Conservation (phyloP, 108 stramenopile species). For the Aurantiochytrium sp. region DNA sequence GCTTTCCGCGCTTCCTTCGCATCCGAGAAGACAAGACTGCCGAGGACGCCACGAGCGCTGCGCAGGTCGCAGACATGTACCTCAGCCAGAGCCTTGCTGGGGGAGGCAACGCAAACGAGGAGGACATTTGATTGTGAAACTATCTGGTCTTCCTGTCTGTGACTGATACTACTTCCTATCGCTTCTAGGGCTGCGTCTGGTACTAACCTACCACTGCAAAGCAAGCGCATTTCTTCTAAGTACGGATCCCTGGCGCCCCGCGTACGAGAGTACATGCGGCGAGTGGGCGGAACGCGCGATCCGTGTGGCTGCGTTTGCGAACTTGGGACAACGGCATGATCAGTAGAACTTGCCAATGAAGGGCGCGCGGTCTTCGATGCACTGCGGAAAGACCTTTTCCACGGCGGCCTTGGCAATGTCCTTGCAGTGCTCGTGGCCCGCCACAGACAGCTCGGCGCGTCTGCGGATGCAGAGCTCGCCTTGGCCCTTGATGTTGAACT, state of each 20-base stretch:
- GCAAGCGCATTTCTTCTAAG: too few relatives aligned
- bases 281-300: too few relatives aligned
- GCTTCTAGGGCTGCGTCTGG: too few relatives aligned
- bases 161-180: too few relatives aligned
- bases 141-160: too few relatives aligned
- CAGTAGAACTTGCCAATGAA: conserved; percentile 8
- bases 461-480: conserved; percentile 15
- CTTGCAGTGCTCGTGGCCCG: conserved; percentile 17
- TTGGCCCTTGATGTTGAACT: conserved; percentile 31
- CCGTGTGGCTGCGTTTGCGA: too few relatives aligned
- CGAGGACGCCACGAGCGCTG: conserved; percentile 86
- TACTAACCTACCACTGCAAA: too few relatives aligned
- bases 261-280: too few relatives aligned
- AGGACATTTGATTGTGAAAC: conserved; percentile 28
- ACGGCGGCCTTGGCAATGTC: conserved; percentile 27
- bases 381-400: not conserved
- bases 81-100: conserved; percentile 61
- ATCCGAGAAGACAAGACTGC: conserved; percentile 94
- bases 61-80: conserved; percentile 93
- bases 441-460: not conserved
- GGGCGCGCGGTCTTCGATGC: not conserved
- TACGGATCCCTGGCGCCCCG: too few relatives aligned
- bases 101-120: not conserved
- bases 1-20: conserved; percentile 96
- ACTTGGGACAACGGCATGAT: too few relatives aligned